A percentile compares a stretch with the other conserved stretches of the same genome.
Conservation (phyloP, 495 filamentous ascomycete species). For the Trichoderma gamsii region DNA sequence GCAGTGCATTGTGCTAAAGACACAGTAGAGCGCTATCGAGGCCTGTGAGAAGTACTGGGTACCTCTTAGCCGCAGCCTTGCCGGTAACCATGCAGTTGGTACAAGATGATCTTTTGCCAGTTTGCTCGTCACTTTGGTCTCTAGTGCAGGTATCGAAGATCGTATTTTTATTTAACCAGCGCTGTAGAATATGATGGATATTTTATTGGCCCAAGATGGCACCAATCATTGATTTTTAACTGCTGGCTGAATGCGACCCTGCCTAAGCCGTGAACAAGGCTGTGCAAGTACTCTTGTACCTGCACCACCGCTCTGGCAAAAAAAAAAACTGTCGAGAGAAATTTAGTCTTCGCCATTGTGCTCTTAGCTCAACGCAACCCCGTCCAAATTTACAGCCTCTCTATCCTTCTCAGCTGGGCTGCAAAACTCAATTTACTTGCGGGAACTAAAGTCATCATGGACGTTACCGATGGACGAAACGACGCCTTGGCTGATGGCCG, state of each 20-base stretch:
- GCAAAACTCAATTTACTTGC: background rate
- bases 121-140: background rate
- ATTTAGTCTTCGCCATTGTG: background rate
- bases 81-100: background rate
- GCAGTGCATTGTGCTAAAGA: background rate
- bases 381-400: background rate
- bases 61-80: background rate
- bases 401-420: background rate
- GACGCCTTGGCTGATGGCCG: conserved; percentile 45
- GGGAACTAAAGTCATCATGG: background rate
- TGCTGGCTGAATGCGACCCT: background rate
- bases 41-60: too few species aligned
- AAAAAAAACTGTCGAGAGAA: conserved; percentile 2
- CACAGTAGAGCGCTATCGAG: background rate
- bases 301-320: background rate
- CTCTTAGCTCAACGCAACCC: conserved; percentile 1
- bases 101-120: background rate
- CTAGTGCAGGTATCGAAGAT: background rate
- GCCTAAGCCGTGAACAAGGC: background rate
- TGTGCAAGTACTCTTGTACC: conserved; percentile 6
- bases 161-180: background rate
- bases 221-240: background rate
- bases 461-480: background rate
- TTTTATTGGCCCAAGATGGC: background rate
- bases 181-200: background rate